Evolutionary conservation across 805 yeast genomes (phyloP), one percentile per base, ranked within the genome.

Genomic region (Clavispora santaluciae): DNA sequence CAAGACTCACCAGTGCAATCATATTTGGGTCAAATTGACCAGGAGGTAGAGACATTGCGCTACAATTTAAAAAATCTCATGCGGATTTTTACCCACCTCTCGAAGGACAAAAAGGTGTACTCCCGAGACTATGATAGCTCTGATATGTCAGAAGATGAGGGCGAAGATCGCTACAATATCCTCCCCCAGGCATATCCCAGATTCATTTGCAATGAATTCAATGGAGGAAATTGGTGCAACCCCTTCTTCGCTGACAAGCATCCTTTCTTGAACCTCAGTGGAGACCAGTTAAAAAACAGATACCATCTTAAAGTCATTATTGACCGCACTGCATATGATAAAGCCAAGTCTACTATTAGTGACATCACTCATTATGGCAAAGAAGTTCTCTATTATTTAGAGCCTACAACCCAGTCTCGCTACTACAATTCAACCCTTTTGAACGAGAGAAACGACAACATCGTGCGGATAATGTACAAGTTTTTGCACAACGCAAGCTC

Each of bases 201-300:
- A 44, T 81, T 84, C 51, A 61, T 85, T 15, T 69, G 73, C 31
- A 79, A 79, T 22, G 78, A 75, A 40, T 84, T 80, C 56, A 80
- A 80, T 50, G 91, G 89, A 13, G 91, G 90, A n/a, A 80, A 81
- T 45, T 84, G 89, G 83, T 74, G 77, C 36, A 83, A 83, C 51
- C 86, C 86, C 20, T 81, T 82, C 49, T 75, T 78, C 48, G 57
- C 69, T 33, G 53, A 68, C 35, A 49, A 52, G 25, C 68, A 64
- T 36, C 54, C 60, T 6, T 64, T 63, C 17, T 58, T 67, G 26
- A 70, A 67, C 49, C 63, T 61, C 22, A 65, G 72, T 49, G 74
- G 73, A 2, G 71, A 68, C 45, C 72, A 68, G 22, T 55, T 67
- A 41, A 70, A 69, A 38, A 68, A 61, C 45, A 57, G 60, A 31